These are phyloP conservation scores for Protomyces lactucae-debilis DNA, from an alignment of 1,139 yeast species.

Conservation along the genomic window DNA sequence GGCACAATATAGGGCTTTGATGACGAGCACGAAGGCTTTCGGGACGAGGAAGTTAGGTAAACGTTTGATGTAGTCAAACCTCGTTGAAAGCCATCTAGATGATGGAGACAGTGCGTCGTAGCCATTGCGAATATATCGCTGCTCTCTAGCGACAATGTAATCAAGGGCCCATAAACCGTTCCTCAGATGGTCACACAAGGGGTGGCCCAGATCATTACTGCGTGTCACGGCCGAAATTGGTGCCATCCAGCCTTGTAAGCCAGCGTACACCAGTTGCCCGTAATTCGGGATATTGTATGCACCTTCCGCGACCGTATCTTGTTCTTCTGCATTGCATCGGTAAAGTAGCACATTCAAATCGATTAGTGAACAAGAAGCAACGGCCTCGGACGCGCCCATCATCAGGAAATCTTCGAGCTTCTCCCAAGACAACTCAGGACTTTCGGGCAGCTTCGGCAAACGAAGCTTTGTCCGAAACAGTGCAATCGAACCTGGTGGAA, in stretches of 20 bases:
- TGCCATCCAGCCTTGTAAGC: constrained; percentile 87
- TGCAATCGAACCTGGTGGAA: constrained; percentile 89
- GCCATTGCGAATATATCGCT: constrained; percentile 46
- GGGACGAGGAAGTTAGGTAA: constrained; percentile 82
- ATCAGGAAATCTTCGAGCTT: constrained; percentile 61
- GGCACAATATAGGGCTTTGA: constrained; percentile 80
- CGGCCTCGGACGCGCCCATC: constrained; percentile 70
- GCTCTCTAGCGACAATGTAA: constrained; percentile 59
- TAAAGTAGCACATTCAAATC: constrained; percentile 74
- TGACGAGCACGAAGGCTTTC: constrained; percentile 72
- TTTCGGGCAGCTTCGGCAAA: neutral
- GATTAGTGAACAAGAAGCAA: constrained; percentile 53
- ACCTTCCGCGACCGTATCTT: constrained; percentile 71
- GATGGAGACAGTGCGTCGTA: constrained; percentile 51
- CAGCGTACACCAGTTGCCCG: constrained; percentile 78
- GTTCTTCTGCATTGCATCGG: constrained; percentile 80
- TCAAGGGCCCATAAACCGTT: constrained; percentile 88
- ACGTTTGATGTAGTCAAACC: constrained; percentile 58
- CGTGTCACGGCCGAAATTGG: constrained; percentile 59
- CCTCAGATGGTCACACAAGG: constrained; percentile 73
- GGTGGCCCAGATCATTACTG: constrained; percentile 75
- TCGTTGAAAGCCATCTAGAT: constrained; percentile 61
- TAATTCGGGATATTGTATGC: constrained; percentile 66
- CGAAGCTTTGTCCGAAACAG: constrained; percentile 58
- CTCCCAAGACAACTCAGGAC: constrained; percentile 49